Conservation (phyloP, 495 filamentous ascomycete species). For the Neurospora sp. region DNA sequence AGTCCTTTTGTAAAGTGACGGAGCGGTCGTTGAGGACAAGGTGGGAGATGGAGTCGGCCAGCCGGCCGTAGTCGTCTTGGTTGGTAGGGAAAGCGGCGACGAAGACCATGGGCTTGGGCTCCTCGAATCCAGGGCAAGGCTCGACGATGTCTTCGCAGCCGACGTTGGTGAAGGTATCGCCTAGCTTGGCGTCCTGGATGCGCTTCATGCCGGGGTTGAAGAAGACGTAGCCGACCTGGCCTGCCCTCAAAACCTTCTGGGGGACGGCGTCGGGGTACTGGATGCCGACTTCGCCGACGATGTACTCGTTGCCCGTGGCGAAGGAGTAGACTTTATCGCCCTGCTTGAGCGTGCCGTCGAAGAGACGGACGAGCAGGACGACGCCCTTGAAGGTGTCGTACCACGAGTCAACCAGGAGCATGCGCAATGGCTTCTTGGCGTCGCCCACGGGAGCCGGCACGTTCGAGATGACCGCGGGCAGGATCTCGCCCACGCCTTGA, state of each 20-base stretch:
- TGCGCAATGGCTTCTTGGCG: conserved; percentile 55
- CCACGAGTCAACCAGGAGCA: conserved; percentile 95
- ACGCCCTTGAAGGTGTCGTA: conserved; percentile 94
- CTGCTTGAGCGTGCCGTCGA: conserved; percentile 73
- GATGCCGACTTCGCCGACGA: conserved; percentile 91
- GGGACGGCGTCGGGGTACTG: conserved; percentile 86
- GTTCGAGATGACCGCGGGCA: conserved; percentile 76
- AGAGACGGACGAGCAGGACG: conserved; percentile 81
- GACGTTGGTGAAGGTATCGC: conserved; percentile 85
- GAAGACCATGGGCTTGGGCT: conserved; percentile 98
- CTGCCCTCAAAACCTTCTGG: conserved; percentile 69
- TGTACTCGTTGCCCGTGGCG: conserved; percentile 77
- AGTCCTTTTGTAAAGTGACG: conserved; percentile 87
- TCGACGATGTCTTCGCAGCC: conserved; percentile 69
- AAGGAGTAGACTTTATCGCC: conserved; percentile 80
- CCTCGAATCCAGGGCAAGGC: conserved; percentile 85
- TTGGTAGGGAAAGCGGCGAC: conserved; percentile 93
- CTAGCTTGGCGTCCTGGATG: conserved; percentile 89
- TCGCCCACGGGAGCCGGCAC: conserved; percentile 77
- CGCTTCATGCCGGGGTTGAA: conserved; percentile 98
- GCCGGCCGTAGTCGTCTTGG: conserved; percentile 71
- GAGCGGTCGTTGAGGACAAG: conserved; percentile 90
- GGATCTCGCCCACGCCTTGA: conserved; percentile 64
- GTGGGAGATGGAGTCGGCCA: conserved; percentile 93
- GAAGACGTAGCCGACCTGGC: conserved; percentile 90